Conservation (phyloP, 2,329 filamentous ascomycete species). For the Fusarium sp. region DNA sequence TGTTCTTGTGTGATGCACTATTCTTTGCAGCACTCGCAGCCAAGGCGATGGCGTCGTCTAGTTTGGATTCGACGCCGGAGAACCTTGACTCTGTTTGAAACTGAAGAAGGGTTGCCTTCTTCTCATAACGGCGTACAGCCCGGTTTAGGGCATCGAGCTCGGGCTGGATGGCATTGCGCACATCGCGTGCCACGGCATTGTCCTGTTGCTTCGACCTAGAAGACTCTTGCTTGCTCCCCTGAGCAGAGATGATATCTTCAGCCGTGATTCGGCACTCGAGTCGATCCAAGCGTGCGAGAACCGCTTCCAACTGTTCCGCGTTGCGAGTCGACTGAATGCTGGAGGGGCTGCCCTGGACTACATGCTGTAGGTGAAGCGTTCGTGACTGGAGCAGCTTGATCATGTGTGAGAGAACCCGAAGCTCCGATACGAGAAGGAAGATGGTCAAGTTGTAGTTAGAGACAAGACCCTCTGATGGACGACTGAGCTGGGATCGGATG, state of each 20-base stretch:
- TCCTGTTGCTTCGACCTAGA: conserved; percentile 56
- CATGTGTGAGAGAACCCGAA: conserved; percentile 84
- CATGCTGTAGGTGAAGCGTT: conserved; percentile 83
- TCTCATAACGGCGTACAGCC: conserved; percentile 91
- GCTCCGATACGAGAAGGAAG: conserved; percentile 87
- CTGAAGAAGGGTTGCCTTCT: conserved; percentile 81
- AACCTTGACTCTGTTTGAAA: conserved; percentile 83
- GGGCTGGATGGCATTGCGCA: conserved; percentile 76
- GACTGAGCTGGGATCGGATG: conserved; percentile 83
- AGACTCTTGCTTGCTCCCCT: conserved; percentile 49
- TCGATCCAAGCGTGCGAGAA: conserved; percentile 75
- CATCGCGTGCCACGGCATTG: conserved; percentile 64
- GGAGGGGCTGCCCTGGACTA: conserved; percentile 70
- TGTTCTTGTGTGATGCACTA: conserved; percentile 52
- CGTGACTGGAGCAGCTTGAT: conserved; percentile 83
- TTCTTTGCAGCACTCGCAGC: conserved; percentile 78
- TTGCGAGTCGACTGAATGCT: conserved; percentile 44
- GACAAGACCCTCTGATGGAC: conserved; percentile 86
- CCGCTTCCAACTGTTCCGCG: conserved; percentile 62
- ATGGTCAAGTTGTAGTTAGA: conserved; percentile 94
- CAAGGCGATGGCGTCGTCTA: conserved; percentile 84
- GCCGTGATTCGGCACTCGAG: conserved; percentile 68
- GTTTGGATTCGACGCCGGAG: conserved; percentile 74
- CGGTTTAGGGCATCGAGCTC: conserved; percentile 91
- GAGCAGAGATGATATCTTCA: conserved; percentile 40